These are phyloP conservation scores for Beta lomatogona DNA, from an alignment of 179 eudicot species.

Conservation along the genomic window DNA sequence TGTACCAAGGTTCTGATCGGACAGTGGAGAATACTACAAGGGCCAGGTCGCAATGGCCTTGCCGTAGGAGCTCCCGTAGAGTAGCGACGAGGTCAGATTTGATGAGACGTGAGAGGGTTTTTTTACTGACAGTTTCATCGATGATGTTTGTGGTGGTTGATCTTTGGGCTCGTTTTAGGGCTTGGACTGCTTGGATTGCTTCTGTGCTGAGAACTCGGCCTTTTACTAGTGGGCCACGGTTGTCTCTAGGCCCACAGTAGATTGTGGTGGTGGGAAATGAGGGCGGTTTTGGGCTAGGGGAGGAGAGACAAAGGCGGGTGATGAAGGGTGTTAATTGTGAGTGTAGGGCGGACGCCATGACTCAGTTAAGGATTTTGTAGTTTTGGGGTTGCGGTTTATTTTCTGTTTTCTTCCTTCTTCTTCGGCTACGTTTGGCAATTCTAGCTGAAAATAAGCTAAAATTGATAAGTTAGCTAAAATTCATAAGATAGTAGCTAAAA, in stretches of 20 bases:
- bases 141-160: conserved; percentile 22
- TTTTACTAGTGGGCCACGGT: conserved; percentile 71
- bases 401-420: not conserved
- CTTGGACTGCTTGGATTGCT: conserved; percentile 89
- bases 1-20: conserved; percentile 61
- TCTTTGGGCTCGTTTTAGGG: conserved; percentile 37
- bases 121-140: conserved; percentile 18
- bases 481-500: too few species aligned
- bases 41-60: conserved; percentile 60
- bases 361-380: not conserved
- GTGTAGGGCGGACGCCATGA: conserved; percentile 22
- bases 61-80: conserved; percentile 79
- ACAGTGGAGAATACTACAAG: conserved; percentile 56
- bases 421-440: not conserved
- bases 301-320: conserved; percentile 25
- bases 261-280: conserved; percentile 18
- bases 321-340: conserved; percentile 34
- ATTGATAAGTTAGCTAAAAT: too few species aligned
- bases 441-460: too few species aligned
- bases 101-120: conserved; percentile 58
- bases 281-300: conserved; percentile 19
- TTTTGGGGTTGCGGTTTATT: not conserved
- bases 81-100: conserved; percentile 83
- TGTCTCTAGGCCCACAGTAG: conserved; percentile 70
- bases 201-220: conserved; percentile 78